Conservation (phyloP, 768 basidiomycete genomes). For the Boletus sp. region DNA sequence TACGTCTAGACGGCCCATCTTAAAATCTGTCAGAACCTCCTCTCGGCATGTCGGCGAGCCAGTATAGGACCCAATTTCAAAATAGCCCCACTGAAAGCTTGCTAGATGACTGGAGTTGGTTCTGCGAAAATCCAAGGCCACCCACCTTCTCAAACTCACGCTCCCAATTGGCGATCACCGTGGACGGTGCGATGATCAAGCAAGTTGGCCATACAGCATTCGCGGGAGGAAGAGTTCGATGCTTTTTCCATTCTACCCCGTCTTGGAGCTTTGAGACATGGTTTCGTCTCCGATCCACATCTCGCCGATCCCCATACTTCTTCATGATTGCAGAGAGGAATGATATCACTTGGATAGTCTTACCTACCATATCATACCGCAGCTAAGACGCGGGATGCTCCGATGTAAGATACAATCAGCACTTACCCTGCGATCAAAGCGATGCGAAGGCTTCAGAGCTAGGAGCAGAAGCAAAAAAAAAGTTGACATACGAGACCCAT, state of each 20-base stretch:
- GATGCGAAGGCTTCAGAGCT: background rate
- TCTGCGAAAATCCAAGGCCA: background rate
- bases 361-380: constrained; percentile 46
- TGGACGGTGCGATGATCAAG: constrained; percentile 82
- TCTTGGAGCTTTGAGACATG: constrained; percentile 70
- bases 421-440: constrained; percentile 26
- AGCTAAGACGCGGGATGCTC: background rate
- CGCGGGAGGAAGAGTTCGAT: constrained; percentile 57
- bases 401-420: background rate
- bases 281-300: constrained; percentile 61
- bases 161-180: constrained; percentile 85
- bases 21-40: constrained; percentile 65
- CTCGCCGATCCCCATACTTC: constrained; percentile 63
- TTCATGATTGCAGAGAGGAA: constrained; percentile 91
- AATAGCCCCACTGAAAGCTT: constrained; percentile 80
- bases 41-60: constrained; percentile 51
- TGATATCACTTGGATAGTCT: constrained; percentile 92
- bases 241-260: constrained; percentile 46
- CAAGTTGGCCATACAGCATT: constrained; percentile 81
- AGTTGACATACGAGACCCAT: constrained; percentile 72
- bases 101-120: background rate
- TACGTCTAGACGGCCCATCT: constrained; percentile 79
- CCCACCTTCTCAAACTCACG: constrained; percentile 80
- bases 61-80: constrained; percentile 76
- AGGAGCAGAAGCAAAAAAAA: background rate